These are phyloP conservation scores for Mycena olivaceomarginata DNA, from an alignment of 768 basidiomycete genomes.

Conservation along the genomic window DNA sequence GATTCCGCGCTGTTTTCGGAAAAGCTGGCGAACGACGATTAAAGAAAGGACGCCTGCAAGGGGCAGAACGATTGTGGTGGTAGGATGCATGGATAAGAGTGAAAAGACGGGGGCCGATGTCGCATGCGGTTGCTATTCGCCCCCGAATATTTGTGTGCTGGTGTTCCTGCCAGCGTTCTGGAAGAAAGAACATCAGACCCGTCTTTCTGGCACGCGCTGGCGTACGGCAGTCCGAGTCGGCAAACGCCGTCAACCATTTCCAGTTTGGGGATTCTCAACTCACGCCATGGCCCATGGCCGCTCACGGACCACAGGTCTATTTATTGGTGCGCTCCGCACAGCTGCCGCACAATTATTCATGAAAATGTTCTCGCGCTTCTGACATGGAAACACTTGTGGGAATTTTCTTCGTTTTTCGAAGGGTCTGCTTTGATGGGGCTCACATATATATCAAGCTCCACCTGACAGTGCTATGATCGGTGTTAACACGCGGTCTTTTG, in stretches of 20 bases:
- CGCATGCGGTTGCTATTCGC: neutral
- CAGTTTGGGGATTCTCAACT: neutral
- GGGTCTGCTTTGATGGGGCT: neutral
- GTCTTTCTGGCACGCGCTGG: neutral
- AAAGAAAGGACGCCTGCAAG: slow-evolving; percentile 45
- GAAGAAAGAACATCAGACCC: neutral
- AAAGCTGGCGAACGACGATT: slow-evolving; percentile 45
- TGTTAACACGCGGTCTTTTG: neutral
- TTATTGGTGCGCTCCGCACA: neutral
- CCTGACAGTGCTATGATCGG: slow-evolving; percentile 24
- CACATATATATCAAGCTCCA: slow-evolving; percentile 19
- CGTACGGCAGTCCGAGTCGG: neutral
- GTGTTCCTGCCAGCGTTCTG: neutral
- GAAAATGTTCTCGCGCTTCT: neutral
- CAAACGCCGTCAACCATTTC: neutral
- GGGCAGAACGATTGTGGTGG: slow-evolving; percentile 35
- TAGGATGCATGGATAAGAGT: slow-evolving; percentile 23
- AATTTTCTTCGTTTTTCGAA: neutral
- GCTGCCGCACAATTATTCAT: neutral
- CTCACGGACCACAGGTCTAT: neutral
- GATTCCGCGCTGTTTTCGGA: slow-evolving; percentile 44
- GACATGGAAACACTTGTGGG: slow-evolving; percentile 1
- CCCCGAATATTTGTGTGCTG: neutral
- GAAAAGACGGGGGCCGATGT: neutral
- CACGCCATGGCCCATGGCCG: neutral